phyloP scores from a whole-genome alignment of 441 rosid genomes.

The Pelargonium cotyledonis region DNA sequence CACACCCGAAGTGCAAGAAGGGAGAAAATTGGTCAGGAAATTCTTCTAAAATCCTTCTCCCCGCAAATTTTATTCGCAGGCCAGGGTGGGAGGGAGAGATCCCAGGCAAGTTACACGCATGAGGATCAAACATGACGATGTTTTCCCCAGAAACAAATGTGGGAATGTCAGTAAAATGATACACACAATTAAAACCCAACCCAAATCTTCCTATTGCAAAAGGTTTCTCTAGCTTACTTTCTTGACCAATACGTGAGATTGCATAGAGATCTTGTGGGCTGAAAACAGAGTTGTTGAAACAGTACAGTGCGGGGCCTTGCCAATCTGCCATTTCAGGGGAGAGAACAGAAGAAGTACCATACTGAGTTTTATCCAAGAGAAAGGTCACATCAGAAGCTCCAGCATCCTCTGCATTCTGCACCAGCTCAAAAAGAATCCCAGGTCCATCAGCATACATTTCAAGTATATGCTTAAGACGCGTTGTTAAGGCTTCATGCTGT shows the following conservation, averaged over 20 bases:
- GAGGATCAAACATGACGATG: conserved; percentile 98
- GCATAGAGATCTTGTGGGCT: conserved; percentile 97
- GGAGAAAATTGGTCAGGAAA: conserved; percentile 99
- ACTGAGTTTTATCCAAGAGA: conserved; percentile 93
- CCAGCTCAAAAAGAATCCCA: conserved; percentile 90
- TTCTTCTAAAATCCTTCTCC: conserved; percentile 89
- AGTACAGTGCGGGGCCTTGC: conserved; percentile 99
- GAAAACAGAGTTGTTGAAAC: conserved; percentile 94
- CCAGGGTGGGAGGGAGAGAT: conserved; percentile 98
- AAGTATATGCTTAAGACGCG: conserved; percentile 93
- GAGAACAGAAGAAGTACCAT: conserved; percentile 95
- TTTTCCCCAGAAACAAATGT: conserved; percentile 97
- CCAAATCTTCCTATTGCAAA: conserved; percentile 98
- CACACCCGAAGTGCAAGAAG: conserved; percentile 92
- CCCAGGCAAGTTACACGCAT: conserved; percentile 93
- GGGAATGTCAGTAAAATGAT: conserved; percentile 97
- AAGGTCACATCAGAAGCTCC: conserved; percentile 93
- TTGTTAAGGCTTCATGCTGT: conserved; percentile 97
- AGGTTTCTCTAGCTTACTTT: conserved; percentile 96
- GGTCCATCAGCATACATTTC: conserved; percentile 99
- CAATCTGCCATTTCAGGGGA: conserved; percentile 99
- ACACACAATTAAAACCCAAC: conserved; percentile 94
- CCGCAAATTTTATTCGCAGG: conserved; percentile 80
- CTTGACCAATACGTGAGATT: conserved; percentile 98
- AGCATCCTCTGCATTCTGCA: conserved; percentile 98